Conservation (phyloP, 177 flowering plant species). For the Vitis hybrid region DNA sequence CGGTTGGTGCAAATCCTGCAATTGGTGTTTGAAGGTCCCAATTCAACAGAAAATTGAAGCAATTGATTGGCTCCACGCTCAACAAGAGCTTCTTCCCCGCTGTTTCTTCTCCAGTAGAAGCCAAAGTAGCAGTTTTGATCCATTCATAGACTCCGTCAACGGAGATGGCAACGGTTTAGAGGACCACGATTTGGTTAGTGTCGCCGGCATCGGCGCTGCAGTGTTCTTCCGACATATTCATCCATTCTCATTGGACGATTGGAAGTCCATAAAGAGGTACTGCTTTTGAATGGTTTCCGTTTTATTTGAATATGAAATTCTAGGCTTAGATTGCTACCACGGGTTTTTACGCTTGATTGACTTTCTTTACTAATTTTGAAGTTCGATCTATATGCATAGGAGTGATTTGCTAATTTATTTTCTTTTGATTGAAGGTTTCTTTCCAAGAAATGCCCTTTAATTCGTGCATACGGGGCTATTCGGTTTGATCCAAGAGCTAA, state of each 20-base stretch:
- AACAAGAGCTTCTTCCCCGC: constrained; percentile 55
- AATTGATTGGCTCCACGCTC: constrained; percentile 78
- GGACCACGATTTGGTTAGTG: constrained; percentile 44
- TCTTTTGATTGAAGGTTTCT: constrained; percentile 52
- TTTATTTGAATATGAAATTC: neutral
- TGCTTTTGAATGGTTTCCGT: neutral
- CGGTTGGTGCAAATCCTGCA: neutral
- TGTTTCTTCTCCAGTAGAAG: constrained; percentile 81
- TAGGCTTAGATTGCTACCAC: neutral
- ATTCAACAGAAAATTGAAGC: constrained; percentile 64
- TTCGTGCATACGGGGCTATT: constrained; percentile 96
- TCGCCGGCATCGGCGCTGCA: constrained; percentile 89
- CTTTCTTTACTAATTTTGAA: too few relatives aligned
- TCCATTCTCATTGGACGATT: constrained; percentile 68
- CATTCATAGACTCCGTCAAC: constrained; percentile 19
- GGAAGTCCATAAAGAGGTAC: constrained; percentile 85
- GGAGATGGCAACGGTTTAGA: constrained; percentile 25
- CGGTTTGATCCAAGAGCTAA: constrained; percentile 74
- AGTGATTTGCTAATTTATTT: too few relatives aligned
- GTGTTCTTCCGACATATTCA: constrained; percentile 61
- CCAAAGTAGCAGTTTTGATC: constrained; percentile 18
- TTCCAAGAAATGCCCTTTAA: constrained; percentile 71
- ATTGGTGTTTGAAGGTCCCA: constrained; percentile 57
- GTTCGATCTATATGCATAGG: too few relatives aligned
- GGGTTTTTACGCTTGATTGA: too few relatives aligned